Base-by-base conservation (phyloP, 768 basidiomycete species). In the Termitomyces sp. region DNA sequence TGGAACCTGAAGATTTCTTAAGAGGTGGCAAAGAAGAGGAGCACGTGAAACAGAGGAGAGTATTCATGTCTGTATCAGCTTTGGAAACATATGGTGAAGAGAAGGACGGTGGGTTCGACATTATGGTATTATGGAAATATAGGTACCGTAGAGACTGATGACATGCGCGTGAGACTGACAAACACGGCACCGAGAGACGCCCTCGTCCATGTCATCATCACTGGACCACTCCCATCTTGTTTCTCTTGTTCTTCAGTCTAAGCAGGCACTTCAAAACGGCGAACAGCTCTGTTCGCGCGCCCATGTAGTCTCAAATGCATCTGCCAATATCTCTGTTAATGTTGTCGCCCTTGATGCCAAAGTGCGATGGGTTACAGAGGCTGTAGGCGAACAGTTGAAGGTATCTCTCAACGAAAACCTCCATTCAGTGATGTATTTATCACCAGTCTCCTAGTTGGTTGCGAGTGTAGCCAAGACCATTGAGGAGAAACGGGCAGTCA, bases 261-360 rank as follows among this genome's bases (percentile, higher is more conserved):
- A 92, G 79, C 90, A 89, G 67, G 92, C 90, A 0, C 81, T 94
- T 3, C 86, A 91, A 63, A 84, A 87, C 43, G 92, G 91, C 1
- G 82, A 92, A 74, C 82, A 86, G 54, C 80, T 94, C 5, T 94
- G 92, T 68, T 83, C 83, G 1, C 80, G 77, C 40, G 89, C 92
- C 2, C 85, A 88, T 67, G 67, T 72, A 1, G 73, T 87, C 25
- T 84, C 89, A n/a, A 83, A 83, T 64, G 75, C 80, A 47, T 91
- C 92, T 3, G 83, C 89, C 0, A 83, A 86, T 63, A 78, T 79
- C 43, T 83, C 86, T 0, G 77, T 91, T 12, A 89, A 92, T 67
- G 83, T 92, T 4, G 80, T 94, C 6, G 87, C 87, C 0, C 78
- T 92, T 20, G 90, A 92, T 68, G 91, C 92, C 36, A 91, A 88